phyloP scores from a whole-genome alignment of 2,329 filamentous ascomycete genomes.

The Annulohypoxylon truncatum region DNA sequence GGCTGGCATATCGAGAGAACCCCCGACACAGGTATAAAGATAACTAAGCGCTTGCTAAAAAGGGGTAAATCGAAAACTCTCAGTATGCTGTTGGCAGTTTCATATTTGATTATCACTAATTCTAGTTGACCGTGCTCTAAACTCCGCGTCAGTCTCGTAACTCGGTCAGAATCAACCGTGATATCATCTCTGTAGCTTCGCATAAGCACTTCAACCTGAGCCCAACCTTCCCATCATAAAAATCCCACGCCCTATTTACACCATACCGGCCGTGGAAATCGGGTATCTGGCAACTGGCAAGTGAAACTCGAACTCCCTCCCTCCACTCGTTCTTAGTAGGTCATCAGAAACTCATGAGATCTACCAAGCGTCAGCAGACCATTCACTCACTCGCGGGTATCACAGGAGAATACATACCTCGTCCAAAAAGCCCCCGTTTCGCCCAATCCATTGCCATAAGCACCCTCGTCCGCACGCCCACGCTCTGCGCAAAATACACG shows the following conservation, averaged over 20 bases:
- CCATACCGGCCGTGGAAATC: background rate
- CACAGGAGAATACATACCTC: constrained; percentile 73
- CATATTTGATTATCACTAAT: background rate
- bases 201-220: background rate
- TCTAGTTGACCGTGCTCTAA: background rate
- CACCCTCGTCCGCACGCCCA: constrained; percentile 88
- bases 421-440: constrained; percentile 94
- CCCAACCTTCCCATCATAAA: background rate
- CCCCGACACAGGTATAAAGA: too few species aligned
- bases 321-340: too few species aligned
- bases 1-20: too few species aligned
- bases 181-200: background rate
- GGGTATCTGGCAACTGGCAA: background rate
- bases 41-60: background rate
- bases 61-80: background rate
- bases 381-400: background rate
- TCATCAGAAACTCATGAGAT: constrained; percentile 48
- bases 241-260: background rate
- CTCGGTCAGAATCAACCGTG: background rate
- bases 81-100: background rate
- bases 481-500: constrained; percentile 97
- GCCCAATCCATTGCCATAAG: constrained; percentile 98
- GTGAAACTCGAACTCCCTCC: background rate
- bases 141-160: background rate
- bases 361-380: constrained; percentile 30